A percentile compares a stretch with the other conserved stretches of the same genome.
Conservation (phyloP, 2,329 filamentous ascomycete genomes). For the Cladosporium cucumerinum region DNA sequence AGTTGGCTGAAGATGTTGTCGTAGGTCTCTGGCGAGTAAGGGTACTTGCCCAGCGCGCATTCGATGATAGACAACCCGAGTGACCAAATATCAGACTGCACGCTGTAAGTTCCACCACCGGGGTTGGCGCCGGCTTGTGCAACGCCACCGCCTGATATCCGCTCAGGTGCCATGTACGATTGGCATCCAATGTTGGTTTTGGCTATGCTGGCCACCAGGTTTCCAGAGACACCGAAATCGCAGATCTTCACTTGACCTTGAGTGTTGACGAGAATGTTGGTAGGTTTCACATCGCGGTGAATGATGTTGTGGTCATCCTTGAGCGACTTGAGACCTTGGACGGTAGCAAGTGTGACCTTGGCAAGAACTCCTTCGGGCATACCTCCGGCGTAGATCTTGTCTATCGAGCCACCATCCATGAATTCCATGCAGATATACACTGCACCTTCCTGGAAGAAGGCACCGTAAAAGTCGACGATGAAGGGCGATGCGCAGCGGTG, state of each 20-base stretch:
- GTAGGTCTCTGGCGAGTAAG: constrained; percentile 94
- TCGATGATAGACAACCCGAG: constrained; percentile 92
- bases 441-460: constrained; percentile 97
- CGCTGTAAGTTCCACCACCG: constrained; percentile 84
- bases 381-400: constrained; percentile 89
- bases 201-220: constrained; percentile 93
- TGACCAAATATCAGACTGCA: constrained; percentile 98
- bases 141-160: constrained; percentile 83
- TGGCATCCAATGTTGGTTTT: constrained; percentile 99
- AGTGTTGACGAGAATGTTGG: constrained; percentile 93
- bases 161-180: constrained; percentile 97
- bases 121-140: constrained; percentile 65
- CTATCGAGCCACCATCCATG: constrained; percentile 97
- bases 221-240: constrained; percentile 96
- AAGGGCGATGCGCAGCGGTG: constrained; percentile 93
- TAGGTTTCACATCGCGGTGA: constrained; percentile 96
- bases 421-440: constrained; percentile 99
- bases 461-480: constrained; percentile 98
- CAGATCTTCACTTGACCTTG: constrained; percentile 94
- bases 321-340: constrained; percentile 84
- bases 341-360: constrained; percentile 86
- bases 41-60: constrained; percentile 89
- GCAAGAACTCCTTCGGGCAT: constrained; percentile 83
- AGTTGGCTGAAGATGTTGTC: constrained; percentile 98
- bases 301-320: constrained; percentile 99